Percentiles rank a stretch among this genome's conserved stretches.
Conservation (phyloP, 116 monocot species). For the Trichopus zeylanicus region DNA sequence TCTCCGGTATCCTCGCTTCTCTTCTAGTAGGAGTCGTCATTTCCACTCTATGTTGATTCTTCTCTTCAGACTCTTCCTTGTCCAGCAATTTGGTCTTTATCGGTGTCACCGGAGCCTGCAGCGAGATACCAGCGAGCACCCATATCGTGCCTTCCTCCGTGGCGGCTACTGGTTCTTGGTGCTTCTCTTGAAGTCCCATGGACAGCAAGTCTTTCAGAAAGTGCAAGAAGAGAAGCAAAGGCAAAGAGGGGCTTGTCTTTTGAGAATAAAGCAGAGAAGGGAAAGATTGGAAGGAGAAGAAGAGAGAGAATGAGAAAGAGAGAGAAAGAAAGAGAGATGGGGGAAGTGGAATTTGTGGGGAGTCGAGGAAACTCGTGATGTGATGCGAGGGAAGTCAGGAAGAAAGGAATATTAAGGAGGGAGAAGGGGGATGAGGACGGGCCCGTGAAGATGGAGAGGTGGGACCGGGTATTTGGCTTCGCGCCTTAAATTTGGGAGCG, state of each 20-base stretch:
- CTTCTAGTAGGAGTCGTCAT: constrained; percentile 14
- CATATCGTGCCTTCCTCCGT: constrained; percentile 5
- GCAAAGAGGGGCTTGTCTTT: neutral
- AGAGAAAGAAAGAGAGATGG: constrained; percentile 4
- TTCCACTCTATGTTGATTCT: constrained; percentile 1
- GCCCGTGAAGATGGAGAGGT: neutral
- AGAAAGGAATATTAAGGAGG: neutral
- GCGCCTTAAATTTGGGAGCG: neutral
- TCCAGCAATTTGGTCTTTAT: constrained; percentile 3
- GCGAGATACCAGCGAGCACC: constrained; percentile 8
- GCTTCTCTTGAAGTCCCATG: constrained; percentile 12
- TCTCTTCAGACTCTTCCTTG: neutral
- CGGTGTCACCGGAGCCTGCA: constrained; percentile 11
- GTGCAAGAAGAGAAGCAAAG: neutral
- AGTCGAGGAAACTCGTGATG: neutral
- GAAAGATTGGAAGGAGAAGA: neutral
- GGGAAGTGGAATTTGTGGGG: neutral
- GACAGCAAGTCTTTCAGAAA: neutral
- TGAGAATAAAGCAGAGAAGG: neutral
- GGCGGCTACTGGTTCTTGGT: neutral
- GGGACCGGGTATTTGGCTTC: neutral
- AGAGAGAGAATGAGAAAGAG: neutral
- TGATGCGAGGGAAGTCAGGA: neutral
- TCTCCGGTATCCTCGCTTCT: constrained; percentile 22
- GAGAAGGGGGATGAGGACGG: neutral